These are phyloP conservation scores for Macrophomina tecta DNA, from an alignment of 2,329 filamentous ascomycete species.

Conservation along the genomic window DNA sequence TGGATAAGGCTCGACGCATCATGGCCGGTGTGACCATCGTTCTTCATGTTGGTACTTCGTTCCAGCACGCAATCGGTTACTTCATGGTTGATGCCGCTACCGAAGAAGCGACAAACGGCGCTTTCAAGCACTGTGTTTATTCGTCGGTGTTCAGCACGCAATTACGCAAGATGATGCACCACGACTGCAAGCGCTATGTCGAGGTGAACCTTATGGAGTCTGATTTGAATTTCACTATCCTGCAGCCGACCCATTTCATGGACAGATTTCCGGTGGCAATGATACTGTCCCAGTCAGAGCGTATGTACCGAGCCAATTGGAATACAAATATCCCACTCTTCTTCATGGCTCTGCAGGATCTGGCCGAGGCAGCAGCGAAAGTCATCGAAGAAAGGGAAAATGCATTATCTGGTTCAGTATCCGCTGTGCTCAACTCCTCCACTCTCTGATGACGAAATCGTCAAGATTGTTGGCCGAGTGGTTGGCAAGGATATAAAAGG, in stretches of 20 bases:
- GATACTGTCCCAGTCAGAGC: conserved; percentile 33
- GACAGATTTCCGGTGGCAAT: conserved; percentile 37
- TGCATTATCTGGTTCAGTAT: conserved; percentile 39
- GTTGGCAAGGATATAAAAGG: conserved; percentile 38
- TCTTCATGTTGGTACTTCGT: conserved; percentile 44
- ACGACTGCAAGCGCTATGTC: conserved; percentile 43
- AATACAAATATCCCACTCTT: conserved; percentile 35
- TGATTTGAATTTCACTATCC: conserved; percentile 42
- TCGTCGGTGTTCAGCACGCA: conserved; percentile 42
- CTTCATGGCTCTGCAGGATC: conserved; percentile 36
- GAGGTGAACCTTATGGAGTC: conserved; percentile 47
- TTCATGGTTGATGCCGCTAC: conserved; percentile 47
- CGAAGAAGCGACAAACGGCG: conserved; percentile 31
- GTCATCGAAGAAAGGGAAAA: conserved; percentile 36
- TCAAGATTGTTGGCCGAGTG: conserved; percentile 32
- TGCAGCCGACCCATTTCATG: conserved; percentile 46
- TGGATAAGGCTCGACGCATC: conserved; percentile 34
- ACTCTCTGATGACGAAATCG: conserved; percentile 32
- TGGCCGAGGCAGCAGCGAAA: conserved; percentile 35
- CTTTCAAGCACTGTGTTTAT: conserved; percentile 46
- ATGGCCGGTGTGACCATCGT: conserved; percentile 39
- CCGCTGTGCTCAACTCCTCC: conserved; percentile 34
- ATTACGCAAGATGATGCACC: conserved; percentile 45
- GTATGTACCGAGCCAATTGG: conserved; percentile 34
- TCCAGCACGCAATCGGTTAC: conserved; percentile 43